These are phyloP conservation scores for Dendrostoma leiphaemia DNA, from an alignment of 2,329 filamentous ascomycete genomes.

Conservation along the genomic window DNA sequence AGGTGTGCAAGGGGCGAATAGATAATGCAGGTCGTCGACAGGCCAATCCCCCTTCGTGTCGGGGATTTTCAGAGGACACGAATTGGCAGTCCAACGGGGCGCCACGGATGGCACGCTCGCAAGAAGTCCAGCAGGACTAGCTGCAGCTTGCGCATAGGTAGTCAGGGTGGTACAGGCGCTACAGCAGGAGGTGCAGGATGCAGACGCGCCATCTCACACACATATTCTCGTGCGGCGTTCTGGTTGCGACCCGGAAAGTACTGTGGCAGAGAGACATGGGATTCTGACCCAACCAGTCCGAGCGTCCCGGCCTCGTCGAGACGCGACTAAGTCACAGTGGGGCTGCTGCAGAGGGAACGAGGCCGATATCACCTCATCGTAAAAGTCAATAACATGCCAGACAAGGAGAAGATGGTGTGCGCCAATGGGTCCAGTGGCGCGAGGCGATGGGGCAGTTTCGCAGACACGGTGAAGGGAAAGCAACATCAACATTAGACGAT, in stretches of 20 bases:
- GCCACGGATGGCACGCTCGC: not conserved
- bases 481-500: not conserved
- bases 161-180: slow-evolving; percentile 7
- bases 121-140: not conserved
- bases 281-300: slow-evolving; percentile 4
- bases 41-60: slow-evolving; percentile 1
- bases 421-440: not conserved
- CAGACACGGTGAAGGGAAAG: not conserved
- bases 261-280: slow-evolving; percentile 9
- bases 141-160: no score
- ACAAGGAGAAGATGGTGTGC: not conserved
- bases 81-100: not conserved
- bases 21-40: slow-evolving; percentile 7
- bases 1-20: not conserved
- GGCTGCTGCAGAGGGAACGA: not conserved
- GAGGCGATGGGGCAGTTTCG: not conserved
- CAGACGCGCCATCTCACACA: slow-evolving; percentile 10
- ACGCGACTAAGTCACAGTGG: not conserved
- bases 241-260: not conserved
- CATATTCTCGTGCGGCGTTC: no score
- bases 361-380: not conserved
- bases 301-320: not conserved
- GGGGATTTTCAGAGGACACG: not conserved
- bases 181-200: slow-evolving; percentile 17
- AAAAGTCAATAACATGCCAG: not conserved